phyloP scores from a whole-genome alignment of 2,329 filamentous ascomycete genomes.

The Fusarium pseudoanthophilum region DNA sequence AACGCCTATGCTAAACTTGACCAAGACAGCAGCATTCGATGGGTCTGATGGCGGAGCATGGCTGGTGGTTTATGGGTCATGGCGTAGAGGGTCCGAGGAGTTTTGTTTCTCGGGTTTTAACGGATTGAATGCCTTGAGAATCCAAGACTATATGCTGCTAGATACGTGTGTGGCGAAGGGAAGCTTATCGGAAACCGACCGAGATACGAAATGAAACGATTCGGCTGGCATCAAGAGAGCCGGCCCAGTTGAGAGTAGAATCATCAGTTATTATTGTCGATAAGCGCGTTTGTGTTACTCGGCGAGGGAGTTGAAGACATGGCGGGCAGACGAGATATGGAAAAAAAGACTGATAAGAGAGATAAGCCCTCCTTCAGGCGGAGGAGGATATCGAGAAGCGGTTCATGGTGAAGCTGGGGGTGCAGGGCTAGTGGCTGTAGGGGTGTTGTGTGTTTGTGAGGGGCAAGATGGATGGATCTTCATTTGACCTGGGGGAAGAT shows the following conservation, averaged over 20 bases:
- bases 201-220: constrained; percentile 30
- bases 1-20: constrained; percentile 2
- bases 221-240: constrained; percentile 13
- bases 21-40: constrained; percentile 5
- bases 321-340: constrained; percentile 15
- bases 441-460: constrained; percentile 12
- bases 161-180: constrained; percentile 27
- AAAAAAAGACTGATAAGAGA: constrained; percentile 20
- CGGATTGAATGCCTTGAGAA: constrained; percentile 5
- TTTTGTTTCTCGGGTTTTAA: constrained; percentile 21
- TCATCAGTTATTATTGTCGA: constrained; percentile 10
- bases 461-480: constrained; percentile 25
- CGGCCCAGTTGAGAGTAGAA: neutral
- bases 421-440: constrained; percentile 23
- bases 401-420: constrained; percentile 16
- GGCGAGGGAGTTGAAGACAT: constrained; percentile 27
- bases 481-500: constrained; percentile 14
- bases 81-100: constrained; percentile 23
- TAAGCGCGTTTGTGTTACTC: constrained; percentile 29
- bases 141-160: neutral
- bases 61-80: constrained; percentile 27
- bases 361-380: constrained; percentile 15
- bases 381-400: neutral
- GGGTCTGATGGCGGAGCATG: constrained; percentile 28
- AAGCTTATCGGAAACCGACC: constrained; percentile 35